Conservation (phyloP, 2,329 filamentous ascomycete genomes). For the Pestalotiopsis sp. region DNA sequence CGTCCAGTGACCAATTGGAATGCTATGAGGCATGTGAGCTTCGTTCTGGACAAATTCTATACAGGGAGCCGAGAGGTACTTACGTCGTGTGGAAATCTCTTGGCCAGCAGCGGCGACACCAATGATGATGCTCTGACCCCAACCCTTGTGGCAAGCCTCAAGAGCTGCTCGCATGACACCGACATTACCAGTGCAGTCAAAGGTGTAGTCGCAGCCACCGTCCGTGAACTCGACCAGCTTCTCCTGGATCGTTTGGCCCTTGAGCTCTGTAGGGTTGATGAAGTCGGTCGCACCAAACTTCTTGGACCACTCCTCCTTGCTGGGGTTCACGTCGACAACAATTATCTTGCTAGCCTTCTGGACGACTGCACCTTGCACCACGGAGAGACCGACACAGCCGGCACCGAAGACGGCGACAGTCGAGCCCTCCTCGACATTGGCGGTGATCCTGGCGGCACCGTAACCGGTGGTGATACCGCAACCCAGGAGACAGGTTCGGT, state of each 20-base stretch:
- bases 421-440: constrained; percentile 85
- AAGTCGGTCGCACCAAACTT: constrained; percentile 98
- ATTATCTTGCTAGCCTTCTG: constrained; percentile 80
- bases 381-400: constrained; percentile 91
- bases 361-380: constrained; percentile 89
- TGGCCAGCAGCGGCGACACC: constrained; percentile 95
- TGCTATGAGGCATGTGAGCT: constrained; percentile 51
- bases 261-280: constrained; percentile 84
- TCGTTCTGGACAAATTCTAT: background rate
- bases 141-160: constrained; percentile 98
- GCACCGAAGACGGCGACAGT: constrained; percentile 93
- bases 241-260: constrained; percentile 81
- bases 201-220: constrained; percentile 97
- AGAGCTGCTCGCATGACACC: constrained; percentile 89
- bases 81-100: constrained; percentile 91
- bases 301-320: constrained; percentile 86
- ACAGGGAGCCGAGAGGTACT: constrained; percentile 39
- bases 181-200: constrained; percentile 98
- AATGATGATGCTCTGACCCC: constrained; percentile 97
- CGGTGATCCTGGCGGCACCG: constrained; percentile 91
- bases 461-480: constrained; percentile 99
- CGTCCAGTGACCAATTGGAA: constrained; percentile 99
- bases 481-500: constrained; percentile 91
- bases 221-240: constrained; percentile 97
- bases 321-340: constrained; percentile 74